Conservation (phyloP, 2,329 filamentous ascomycete genomes). For the Alternaria dauci region DNA sequence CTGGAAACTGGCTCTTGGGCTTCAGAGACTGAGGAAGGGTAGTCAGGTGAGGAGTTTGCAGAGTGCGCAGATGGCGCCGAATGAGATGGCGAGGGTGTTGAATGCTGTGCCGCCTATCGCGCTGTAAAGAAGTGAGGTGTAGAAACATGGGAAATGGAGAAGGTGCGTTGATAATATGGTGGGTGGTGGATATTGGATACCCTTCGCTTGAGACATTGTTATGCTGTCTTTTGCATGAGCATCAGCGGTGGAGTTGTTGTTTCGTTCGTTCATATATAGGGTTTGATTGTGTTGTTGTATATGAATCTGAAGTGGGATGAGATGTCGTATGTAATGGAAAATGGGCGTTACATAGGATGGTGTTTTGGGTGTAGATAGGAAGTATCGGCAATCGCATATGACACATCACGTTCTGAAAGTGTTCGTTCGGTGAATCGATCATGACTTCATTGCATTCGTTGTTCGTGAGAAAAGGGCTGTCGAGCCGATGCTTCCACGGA, state of each 20-base stretch:
- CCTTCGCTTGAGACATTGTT: neutral
- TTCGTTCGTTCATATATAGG: neutral
- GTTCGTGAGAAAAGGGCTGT: too few species aligned
- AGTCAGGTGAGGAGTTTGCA: slow-evolving; percentile 64
- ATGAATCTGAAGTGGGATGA: neutral
- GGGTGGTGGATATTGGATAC: neutral
- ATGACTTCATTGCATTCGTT: too few species aligned
- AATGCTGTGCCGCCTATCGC: slow-evolving; percentile 39
- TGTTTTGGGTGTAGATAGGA: neutral
- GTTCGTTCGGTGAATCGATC: too few species aligned
- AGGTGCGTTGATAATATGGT: neutral
- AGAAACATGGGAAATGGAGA: neutral
- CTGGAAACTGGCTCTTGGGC: slow-evolving; percentile 69
- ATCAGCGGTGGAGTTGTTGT: neutral
- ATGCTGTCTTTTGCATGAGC: neutral
- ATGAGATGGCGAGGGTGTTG: slow-evolving; percentile 53
- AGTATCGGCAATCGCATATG: neutral
- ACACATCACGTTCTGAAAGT: neutral
- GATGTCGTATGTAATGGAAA: neutral
- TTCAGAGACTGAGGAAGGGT: slow-evolving; percentile 65
- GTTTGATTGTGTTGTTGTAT: neutral
- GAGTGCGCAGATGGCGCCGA: slow-evolving; percentile 61
- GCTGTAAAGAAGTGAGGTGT: neutral
- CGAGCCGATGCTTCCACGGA: too few species aligned
- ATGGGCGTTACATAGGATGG: neutral